Evolutionary conservation across 108 stramenopile species (phyloP).

Genomic region (Nitzschia sp.): DNA sequence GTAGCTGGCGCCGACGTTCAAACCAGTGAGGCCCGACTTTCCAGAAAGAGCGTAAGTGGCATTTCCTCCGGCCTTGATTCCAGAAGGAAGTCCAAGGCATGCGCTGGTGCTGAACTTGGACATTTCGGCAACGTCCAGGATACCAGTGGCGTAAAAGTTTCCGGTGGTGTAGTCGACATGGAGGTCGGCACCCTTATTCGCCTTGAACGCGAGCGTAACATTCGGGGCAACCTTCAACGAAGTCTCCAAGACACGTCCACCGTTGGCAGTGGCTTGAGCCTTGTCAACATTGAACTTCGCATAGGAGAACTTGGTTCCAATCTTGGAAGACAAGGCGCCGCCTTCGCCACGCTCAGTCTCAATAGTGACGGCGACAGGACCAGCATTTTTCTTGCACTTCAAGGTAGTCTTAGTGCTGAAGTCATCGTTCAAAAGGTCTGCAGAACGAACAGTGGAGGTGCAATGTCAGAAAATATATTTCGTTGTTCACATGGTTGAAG

Average conservation of each 20-base stretch:
- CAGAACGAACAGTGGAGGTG: background rate
- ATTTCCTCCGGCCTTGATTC: slow-evolving; percentile 83
- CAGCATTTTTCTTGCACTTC: slow-evolving; percentile 87
- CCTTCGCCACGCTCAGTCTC: slow-evolving; percentile 80
- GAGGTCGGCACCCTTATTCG: slow-evolving; percentile 88
- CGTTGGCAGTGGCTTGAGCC: slow-evolving; percentile 83
- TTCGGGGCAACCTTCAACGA: slow-evolving; percentile 74
- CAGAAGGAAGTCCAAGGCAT: slow-evolving; percentile 72
- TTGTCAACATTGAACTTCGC: slow-evolving; percentile 91
- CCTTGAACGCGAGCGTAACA: slow-evolving; percentile 87
- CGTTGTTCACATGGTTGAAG: background rate
- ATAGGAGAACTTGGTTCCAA: slow-evolving; percentile 89
- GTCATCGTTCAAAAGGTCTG: slow-evolving; percentile 88
- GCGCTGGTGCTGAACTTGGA: slow-evolving; percentile 81
- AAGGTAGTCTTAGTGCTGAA: slow-evolving; percentile 82
- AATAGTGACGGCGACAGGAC: slow-evolving; percentile 85
- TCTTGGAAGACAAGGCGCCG: slow-evolving; percentile 81
- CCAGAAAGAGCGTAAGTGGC: slow-evolving; percentile 86
- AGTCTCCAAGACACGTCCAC: slow-evolving; percentile 84
- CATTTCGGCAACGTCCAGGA: slow-evolving; percentile 83
- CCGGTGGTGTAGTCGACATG: slow-evolving; percentile 87
- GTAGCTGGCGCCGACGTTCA: slow-evolving; percentile 85
- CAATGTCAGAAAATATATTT: background rate
- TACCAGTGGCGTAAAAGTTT: slow-evolving; percentile 72
- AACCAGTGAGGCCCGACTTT: slow-evolving; percentile 72